Base-by-base conservation (phyloP, 768 basidiomycete species). In the Neoboletus subvelutipes region DNA sequence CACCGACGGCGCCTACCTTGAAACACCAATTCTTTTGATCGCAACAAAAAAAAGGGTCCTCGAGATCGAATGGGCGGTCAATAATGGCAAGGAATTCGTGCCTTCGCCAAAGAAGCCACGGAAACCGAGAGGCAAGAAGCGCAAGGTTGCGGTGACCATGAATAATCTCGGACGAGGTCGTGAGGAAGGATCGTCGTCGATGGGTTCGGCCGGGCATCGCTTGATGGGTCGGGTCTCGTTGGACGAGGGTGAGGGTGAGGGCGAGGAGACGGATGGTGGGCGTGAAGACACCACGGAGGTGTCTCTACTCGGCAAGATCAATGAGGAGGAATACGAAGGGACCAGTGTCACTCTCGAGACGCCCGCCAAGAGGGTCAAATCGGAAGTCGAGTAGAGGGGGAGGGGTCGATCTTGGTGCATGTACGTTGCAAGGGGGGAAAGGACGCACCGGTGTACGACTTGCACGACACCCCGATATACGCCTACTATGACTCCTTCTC, bases 21-120 rank as follows among this genome's bases (percentile, higher is more conserved):
- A 10, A 34, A 33, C 12, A 33, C 9, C 15, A 17, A 20, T 13
- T 7, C 3, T 20, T 13, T 29, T 29, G 29, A 20, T 9, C n/a
- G n/a, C 26, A 5, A 11, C 43, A 54, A 70, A 24, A 28, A 26
- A 33, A 31, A 91, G 88, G 78, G 89, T 91, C 70, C 83, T 90
- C 73, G 88, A 90, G 73, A 85, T 91, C 66, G 88, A 90, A 71
- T 88, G 83, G 85, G 80, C 88, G 2, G 81, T 87, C 69, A 83
- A 83, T 73, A 80, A 89, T 62, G 75, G 79, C 57, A 79, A 72
- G 60, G 75, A 78, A 49, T 87, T 85, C 57, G 75, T 84, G 29
- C 83, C 86, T n/a, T 78, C 78, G 45, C 80, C 79, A 18, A 79
- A 71, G 72, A 80, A 76, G 55, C 56, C 70, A 3, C 66, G 71